These are phyloP conservation scores for Candida rishiriensis DNA, from an alignment of 805 yeast species.

Conservation along the genomic window DNA sequence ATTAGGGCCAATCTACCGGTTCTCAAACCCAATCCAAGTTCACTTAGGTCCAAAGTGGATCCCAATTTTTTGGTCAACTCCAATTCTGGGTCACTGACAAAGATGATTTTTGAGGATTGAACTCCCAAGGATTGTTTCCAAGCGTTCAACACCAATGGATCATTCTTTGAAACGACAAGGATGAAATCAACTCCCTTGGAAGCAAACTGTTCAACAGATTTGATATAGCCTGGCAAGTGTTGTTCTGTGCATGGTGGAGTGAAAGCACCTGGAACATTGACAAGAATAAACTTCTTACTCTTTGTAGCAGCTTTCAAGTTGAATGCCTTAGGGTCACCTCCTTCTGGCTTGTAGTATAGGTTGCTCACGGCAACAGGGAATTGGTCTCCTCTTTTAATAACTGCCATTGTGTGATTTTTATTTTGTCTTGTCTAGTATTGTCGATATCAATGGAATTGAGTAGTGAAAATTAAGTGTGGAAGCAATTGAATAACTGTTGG, in stretches of 20 bases:
- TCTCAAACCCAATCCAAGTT: slow-evolving; percentile 52
- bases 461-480: too few species aligned
- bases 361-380: slow-evolving; percentile 34
- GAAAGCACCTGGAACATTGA: slow-evolving; percentile 83
- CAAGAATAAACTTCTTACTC: slow-evolving; percentile 57
- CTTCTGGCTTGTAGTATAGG: slow-evolving; percentile 31
- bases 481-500: too few species aligned
- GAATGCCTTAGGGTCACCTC: slow-evolving; percentile 31
- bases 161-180: slow-evolving; percentile 62
- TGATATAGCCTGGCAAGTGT: slow-evolving; percentile 67
- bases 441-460: too few species aligned
- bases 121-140: slow-evolving; percentile 54
- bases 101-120: slow-evolving; percentile 36
- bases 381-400: slow-evolving; percentile 25
- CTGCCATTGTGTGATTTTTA: slow-evolving; percentile 7
- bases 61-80: slow-evolving; percentile 57
- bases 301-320: slow-evolving; percentile 30
- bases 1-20: slow-evolving; percentile 65
- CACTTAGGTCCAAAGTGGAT: slow-evolving; percentile 48
- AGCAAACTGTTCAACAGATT: slow-evolving; percentile 44
- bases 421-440: neutral
- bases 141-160: slow-evolving; percentile 66
- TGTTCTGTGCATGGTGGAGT: slow-evolving; percentile 75
- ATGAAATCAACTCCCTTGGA: slow-evolving; percentile 60
- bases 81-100: slow-evolving; percentile 62